Percentiles rank a stretch among this genome's conserved stretches.
Conservation (phyloP, 2,329 filamentous ascomycete species). For the Aspergillus sp. region DNA sequence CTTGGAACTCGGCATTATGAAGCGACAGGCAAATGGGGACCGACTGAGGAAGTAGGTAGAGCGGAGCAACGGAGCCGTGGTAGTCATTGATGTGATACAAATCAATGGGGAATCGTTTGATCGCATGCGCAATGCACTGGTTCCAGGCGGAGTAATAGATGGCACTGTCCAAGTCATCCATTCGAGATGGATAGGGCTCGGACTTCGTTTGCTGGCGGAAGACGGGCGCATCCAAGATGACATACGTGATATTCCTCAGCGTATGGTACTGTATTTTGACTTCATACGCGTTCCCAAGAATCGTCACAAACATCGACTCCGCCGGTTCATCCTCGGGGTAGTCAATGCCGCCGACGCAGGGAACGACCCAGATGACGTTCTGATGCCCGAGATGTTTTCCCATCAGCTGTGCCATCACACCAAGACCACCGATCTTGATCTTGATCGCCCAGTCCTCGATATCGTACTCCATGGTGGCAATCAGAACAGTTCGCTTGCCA, state of each 20-base stretch:
- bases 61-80: constrained; percentile 53
- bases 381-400: constrained; percentile 55
- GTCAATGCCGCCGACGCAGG: constrained; percentile 54
- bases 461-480: constrained; percentile 64
- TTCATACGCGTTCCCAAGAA: constrained; percentile 52
- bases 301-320: constrained; percentile 53
- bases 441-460: constrained; percentile 62
- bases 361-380: constrained; percentile 57
- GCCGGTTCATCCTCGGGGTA: constrained; percentile 52
- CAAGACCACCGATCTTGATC: constrained; percentile 61
- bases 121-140: constrained; percentile 56
- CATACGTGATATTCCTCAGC: constrained; percentile 57
- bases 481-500: constrained; percentile 48
- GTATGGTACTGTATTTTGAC: constrained; percentile 56
- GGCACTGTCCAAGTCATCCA: constrained; percentile 60
- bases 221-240: constrained; percentile 57
- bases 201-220: constrained; percentile 55
- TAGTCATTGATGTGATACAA: constrained; percentile 61
- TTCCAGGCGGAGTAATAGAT: constrained; percentile 65
- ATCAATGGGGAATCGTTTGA: constrained; percentile 53
- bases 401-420: constrained; percentile 63
- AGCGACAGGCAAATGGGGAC: constrained; percentile 55
- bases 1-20: constrained; percentile 62
- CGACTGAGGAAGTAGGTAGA: constrained; percentile 55
- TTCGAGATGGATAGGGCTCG: constrained; percentile 57